Evolutionary conservation across 192 early-diverging fungal genomes (phyloP), one percentile per base, ranked within the genome.

Genomic region (Tieghemiomyces parasiticus): DNA sequence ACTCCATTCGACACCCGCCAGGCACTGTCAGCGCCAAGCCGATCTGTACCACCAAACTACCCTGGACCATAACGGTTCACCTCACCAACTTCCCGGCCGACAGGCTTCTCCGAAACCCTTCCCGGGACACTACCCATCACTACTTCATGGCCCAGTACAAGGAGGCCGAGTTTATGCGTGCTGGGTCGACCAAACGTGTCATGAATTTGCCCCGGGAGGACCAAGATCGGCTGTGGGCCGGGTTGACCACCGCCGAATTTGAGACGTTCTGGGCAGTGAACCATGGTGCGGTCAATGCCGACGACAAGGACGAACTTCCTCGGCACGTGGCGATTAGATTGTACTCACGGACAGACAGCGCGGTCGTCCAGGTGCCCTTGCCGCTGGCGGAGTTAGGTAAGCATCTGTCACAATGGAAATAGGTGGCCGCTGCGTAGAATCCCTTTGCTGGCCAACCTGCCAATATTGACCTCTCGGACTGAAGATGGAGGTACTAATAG

Each of bases 71-170:
- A 19, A 88, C 77, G 12, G 64, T 91, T n/a, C 86, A 88, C 67
- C 82, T 87, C 58, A 66, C 79, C 49, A 75, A 79, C 55, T 90
- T 86, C 59, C 91, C 91, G 2, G 68, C 59, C 1, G 76, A 79
- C 49, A 81, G 81, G 52, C 56, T 93, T 34, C 76, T 91, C 46
- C 69, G 74, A 14, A 63, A 61, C n/a, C 78, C 81, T 14, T 67
- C 72, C 8, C 64, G 71, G 8, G 76, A 83, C 46, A 68, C 67
- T 1, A 79, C 79, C 54, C 79, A 79, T 33, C 86, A 89, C 60
- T 86, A 85, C 66, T 89, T 82, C 64, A 93, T 93, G 88, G 82
- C 88, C 13, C 82, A 84, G 80, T 75, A 89, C 63, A 93, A 93
- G 68, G 91, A 93, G 74, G 82, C 88, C 1, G 92, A 95, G 64